These are phyloP conservation scores for Monilinia fructigena DNA, from an alignment of 2,329 filamentous ascomycete genomes.

Conservation along the genomic window DNA sequence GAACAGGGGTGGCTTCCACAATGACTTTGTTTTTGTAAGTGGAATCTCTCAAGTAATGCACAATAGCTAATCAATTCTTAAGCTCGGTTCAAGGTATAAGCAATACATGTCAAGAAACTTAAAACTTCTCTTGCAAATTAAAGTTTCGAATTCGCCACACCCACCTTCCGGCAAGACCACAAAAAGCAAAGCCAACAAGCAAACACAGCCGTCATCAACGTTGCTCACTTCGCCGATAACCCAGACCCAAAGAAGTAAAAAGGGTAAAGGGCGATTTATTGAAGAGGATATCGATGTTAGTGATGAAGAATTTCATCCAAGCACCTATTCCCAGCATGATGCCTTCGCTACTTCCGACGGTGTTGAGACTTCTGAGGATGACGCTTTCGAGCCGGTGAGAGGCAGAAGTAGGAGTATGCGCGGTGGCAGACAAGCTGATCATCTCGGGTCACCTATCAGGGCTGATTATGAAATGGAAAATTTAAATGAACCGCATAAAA, in stretches of 20 bases:
- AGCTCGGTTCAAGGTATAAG: conserved; percentile 38
- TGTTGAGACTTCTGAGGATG: conserved; percentile 40
- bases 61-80: conserved; percentile 35
- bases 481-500: conserved; percentile 59
- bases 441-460: conserved; percentile 59
- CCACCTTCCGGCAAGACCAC: conserved; percentile 41
- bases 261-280: conserved; percentile 38
- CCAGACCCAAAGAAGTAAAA: conserved; percentile 28
- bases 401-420: conserved; percentile 39
- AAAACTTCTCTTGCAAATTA: conserved; percentile 36
- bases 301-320: conserved; percentile 17
- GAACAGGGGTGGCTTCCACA: conserved; percentile 64
- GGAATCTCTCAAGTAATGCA: background rate
- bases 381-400: conserved; percentile 37
- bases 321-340: conserved; percentile 43
- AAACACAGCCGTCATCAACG: conserved; percentile 53
- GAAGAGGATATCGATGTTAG: conserved; percentile 14
- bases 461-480: conserved; percentile 53
- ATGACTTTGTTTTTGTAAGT: conserved; percentile 69
- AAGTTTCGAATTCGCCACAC: conserved; percentile 33
- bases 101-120: conserved; percentile 35
- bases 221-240: conserved; percentile 52
- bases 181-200: conserved; percentile 25
- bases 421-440: conserved; percentile 19
- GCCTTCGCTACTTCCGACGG: conserved; percentile 50